Evolutionary conservation across 2,329 filamentous ascomycete genomes (phyloP).

Genomic region (Penicillium concentricum): DNA sequence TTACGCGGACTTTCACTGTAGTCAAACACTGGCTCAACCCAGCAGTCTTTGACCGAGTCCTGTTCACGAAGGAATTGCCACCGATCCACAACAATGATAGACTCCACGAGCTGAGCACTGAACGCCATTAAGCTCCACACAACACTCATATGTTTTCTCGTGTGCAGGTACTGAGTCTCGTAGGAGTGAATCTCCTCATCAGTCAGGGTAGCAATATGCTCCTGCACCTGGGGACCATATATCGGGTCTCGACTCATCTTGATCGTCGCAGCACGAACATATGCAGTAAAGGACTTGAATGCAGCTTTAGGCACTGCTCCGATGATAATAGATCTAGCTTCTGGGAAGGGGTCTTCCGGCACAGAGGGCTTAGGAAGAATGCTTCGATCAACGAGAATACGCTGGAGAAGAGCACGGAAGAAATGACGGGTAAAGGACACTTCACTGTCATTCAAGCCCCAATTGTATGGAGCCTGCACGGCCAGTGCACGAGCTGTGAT

Average conservation of each 20-base stretch:
- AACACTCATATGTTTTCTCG: conserved; percentile 78
- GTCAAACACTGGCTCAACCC: conserved; percentile 93
- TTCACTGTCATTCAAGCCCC: conserved; percentile 77
- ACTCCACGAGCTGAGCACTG: conserved; percentile 86
- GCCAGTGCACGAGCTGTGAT: conserved; percentile 99
- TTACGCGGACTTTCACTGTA: conserved; percentile 84
- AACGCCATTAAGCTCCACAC: conserved; percentile 97
- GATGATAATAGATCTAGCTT: conserved; percentile 64
- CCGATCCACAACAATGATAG: conserved; percentile 83
- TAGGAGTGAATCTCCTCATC: conserved; percentile 76
- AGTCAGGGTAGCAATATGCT: conserved; percentile 66
- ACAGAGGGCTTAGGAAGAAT: conserved; percentile 62
- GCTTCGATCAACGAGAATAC: conserved; percentile 82
- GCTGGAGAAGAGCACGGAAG: conserved; percentile 85
- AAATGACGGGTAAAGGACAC: conserved; percentile 91
- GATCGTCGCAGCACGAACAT: conserved; percentile 74
- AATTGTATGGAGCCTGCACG: conserved; percentile 91
- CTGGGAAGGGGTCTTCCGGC: conserved; percentile 25
- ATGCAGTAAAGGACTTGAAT: conserved; percentile 71
- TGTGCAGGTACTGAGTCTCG: conserved; percentile 59
- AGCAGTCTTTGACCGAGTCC: conserved; percentile 68
- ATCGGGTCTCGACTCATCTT: conserved; percentile 68
- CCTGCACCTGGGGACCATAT: conserved; percentile 60
- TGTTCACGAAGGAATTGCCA: conserved; percentile 87
- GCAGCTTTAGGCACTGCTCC: conserved; percentile 78